These are phyloP conservation scores for Ogataea pilisensis DNA, from an alignment of 805 yeast genomes.

Conservation along the genomic window DNA sequence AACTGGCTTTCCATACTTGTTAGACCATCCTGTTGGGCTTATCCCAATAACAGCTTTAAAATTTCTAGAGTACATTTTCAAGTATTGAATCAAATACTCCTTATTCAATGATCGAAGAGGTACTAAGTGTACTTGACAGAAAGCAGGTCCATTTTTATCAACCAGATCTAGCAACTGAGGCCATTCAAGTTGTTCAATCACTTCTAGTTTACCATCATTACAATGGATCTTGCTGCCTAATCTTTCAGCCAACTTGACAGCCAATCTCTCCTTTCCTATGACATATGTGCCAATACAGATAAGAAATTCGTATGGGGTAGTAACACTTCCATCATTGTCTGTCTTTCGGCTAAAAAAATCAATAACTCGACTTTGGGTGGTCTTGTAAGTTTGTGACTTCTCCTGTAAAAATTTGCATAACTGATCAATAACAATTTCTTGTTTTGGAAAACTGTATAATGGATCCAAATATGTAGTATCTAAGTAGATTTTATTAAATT, in stretches of 20 bases:
- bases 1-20: constrained; percentile 28
- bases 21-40: constrained; percentile 92
- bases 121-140: constrained; percentile 65
- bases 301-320: constrained; percentile 27
- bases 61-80: constrained; percentile 39
- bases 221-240: constrained; percentile 55
- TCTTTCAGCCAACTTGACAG: constrained; percentile 54
- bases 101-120: constrained; percentile 56
- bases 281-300: constrained; percentile 82
- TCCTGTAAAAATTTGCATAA: constrained; percentile 48
- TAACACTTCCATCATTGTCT: neutral
- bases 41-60: constrained; percentile 67
- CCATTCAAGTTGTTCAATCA: constrained; percentile 44
- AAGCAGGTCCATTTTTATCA: constrained; percentile 38
- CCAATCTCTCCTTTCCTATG: constrained; percentile 89
- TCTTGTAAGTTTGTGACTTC: constrained; percentile 22
- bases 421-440: constrained; percentile 57
- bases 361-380: constrained; percentile 32
- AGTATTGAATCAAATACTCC: constrained; percentile 45
- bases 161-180: constrained; percentile 38
- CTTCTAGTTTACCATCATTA: constrained; percentile 42
- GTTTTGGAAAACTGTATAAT: constrained; percentile 71
- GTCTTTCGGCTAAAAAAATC: constrained; percentile 29
- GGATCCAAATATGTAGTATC: constrained; percentile 91
- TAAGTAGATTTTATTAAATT: constrained; percentile 63